Percentiles rank a stretch among this genome's conserved stretches.
Evolutionary conservation across 1,139 yeast species (phyloP).

Genomic region (Nakaseomyces kungkrabaensis): DNA sequence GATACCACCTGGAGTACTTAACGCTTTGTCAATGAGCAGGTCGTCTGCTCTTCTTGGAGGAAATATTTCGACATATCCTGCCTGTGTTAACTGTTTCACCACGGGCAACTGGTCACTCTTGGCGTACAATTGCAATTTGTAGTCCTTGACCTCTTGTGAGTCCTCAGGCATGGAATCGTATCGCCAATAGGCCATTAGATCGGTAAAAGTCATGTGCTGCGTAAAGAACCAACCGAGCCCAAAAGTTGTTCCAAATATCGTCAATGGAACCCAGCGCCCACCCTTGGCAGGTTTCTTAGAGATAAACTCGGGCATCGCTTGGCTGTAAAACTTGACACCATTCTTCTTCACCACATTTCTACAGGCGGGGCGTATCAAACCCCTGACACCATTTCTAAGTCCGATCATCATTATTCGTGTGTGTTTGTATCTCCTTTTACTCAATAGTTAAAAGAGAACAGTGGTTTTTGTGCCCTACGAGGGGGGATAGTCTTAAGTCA

Average conservation of each 20-base stretch:
- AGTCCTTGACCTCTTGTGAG: slow-evolving; percentile 25
- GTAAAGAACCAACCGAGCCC: slow-evolving; percentile 25
- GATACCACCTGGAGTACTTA: slow-evolving; percentile 66
- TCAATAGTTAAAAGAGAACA: too few relatives aligned
- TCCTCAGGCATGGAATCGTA: slow-evolving; percentile 25
- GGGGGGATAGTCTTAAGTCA: too few relatives aligned
- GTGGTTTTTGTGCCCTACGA: too few relatives aligned
- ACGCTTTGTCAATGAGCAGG: slow-evolving; percentile 31
- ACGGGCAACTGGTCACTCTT: slow-evolving; percentile 44
- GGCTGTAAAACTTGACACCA: not conserved
- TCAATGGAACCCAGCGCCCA: slow-evolving; percentile 17
- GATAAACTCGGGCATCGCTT: slow-evolving; percentile 2
- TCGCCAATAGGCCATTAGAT: slow-evolving; percentile 27
- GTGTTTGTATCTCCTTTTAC: too few relatives aligned
- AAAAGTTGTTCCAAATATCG: slow-evolving; percentile 26
- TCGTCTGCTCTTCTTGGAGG: slow-evolving; percentile 28
- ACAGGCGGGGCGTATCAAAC: too few relatives aligned
- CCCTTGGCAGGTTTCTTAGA: slow-evolving; percentile 5
- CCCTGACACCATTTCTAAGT: not conserved
- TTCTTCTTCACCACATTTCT: not conserved
- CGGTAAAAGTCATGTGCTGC: slow-evolving; percentile 28
- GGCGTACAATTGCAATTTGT: slow-evolving; percentile 33
- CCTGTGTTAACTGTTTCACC: slow-evolving; percentile 24
- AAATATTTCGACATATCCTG: slow-evolving; percentile 31
- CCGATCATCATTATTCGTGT: not conserved